Conservation (phyloP, 2,329 filamentous ascomycete genomes). For the Aureobasidium sp. region DNA sequence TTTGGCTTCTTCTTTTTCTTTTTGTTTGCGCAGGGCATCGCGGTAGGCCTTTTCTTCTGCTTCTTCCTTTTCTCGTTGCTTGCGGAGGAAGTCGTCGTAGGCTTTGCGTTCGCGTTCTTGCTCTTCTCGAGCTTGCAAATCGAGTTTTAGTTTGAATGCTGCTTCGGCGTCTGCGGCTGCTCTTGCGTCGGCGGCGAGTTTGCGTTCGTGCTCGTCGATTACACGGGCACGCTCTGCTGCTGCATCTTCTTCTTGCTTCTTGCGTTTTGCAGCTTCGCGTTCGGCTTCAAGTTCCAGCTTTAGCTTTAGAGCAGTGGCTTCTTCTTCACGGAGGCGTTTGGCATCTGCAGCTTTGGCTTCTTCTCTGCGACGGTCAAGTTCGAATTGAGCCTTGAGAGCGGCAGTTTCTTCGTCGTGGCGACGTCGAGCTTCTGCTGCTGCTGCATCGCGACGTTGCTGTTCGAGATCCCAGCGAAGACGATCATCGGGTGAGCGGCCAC, state of each 20-base stretch:
- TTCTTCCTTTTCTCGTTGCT: slow-evolving; percentile 8
- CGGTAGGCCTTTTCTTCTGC: slow-evolving; percentile 18
- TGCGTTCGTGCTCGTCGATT: slow-evolving; percentile 31
- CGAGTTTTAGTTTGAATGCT: not conserved
- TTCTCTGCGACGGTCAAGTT: slow-evolving; percentile 24
- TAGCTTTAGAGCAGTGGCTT: slow-evolving; percentile 28
- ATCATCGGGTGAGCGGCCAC: slow-evolving; percentile 21
- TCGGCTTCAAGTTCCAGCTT: not conserved
- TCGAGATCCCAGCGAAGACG: slow-evolving; percentile 23
- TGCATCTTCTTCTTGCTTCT: slow-evolving; percentile 23
- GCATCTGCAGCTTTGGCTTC: slow-evolving; percentile 15
- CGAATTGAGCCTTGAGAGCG: slow-evolving; percentile 21
- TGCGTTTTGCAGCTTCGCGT: slow-evolving; percentile 27
- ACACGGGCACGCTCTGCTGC: slow-evolving; percentile 30
- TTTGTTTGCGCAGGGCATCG: slow-evolving; percentile 3
- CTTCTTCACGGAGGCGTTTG: slow-evolving; percentile 30
- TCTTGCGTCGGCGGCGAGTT: not conserved
- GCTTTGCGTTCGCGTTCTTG: slow-evolving; percentile 18
- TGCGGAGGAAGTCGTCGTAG: slow-evolving; percentile 3
- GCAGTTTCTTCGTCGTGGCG: not conserved
- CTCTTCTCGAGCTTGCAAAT: not conserved
- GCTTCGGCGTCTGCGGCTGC: not conserved
- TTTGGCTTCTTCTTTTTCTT: slow-evolving; percentile 35
- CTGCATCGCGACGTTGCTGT: slow-evolving; percentile 17
- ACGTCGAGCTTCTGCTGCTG: slow-evolving; percentile 14